Evolutionary conservation across 2,329 filamentous ascomycete species (phyloP), one percentile per base, ranked within the genome.

Genomic region (Alternaria panax): DNA sequence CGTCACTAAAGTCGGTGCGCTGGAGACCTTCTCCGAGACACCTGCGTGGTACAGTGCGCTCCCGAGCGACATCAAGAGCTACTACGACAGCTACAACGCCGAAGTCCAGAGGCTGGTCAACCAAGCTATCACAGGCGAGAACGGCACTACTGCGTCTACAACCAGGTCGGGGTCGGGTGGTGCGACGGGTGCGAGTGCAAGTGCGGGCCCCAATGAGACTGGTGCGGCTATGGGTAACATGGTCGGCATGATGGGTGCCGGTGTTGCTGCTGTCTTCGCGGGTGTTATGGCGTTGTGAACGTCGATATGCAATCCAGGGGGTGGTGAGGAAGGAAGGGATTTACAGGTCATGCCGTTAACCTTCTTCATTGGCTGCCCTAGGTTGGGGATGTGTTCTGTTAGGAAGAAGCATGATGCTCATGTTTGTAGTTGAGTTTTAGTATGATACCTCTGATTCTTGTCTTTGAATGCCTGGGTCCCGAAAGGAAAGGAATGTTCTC

Each of bases 31-130:
- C 54, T 69, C 66, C 2, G 58, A 56, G 2, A 55, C 62, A 22
- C 68, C 69, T 0, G 62, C 42, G 0, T 72, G 70, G 70, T 72
- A 70, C 57, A 63, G 52, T 22, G 68, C 67, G 34, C 62, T 72
- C 14, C 70, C 70, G 3, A 65, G 58, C 54, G 62, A 72, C 24
- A 53, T 72, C 20, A 69, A 67, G 63, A 64, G 59, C 41, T 69
- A 70, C 60, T 69, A 69, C 24, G 70, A 71, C 20, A 54, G 51
- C 40, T 63, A 66, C 50, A 70, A 70, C 46, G 36, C 55, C 14
- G 47, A 51, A 5, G 63, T 66, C 2, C 66, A 70, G 60, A 62
- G 59, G 14, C 45, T 70, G 9, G 24, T 70, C 24, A 60, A 65
- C 25, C 58, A 65, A 52, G 67, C 61, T 7, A 58, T 57, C 20